Base-by-base conservation (phyloP, 2,329 filamentous ascomycete species). In the Aspergillus jensenii region DNA sequence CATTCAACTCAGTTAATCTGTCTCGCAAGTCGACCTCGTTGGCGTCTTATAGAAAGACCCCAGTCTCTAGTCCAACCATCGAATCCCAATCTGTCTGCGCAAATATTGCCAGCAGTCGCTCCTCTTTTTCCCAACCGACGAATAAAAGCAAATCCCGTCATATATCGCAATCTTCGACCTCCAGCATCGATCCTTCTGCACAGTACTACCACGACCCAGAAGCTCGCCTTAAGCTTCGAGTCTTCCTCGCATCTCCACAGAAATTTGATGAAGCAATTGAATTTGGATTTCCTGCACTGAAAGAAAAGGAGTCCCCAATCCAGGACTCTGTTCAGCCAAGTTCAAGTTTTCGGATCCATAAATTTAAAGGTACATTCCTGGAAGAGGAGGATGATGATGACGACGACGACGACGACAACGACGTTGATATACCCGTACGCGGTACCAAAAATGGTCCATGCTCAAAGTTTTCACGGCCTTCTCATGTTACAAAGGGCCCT, bases 231-330 rank as follows among this genome's bases (percentile, higher is more conserved):
- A 96, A 96, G 75, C 80, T 98, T 19, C 87, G 92, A 12, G 87
- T 91, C 6, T 96, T 93, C 68, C 84, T 96, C 19, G 90, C 90
- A 7, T 96, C 92, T 1, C 90, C 93, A 1, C 90, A 96, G 65
- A 96, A 96, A 71, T 98, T 98, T 66, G 93, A 98, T 71, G 93
- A 98, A 75, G 92, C 91, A 1, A 85, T 98, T 52, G 90, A 96
- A 71, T 97, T 96, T 74, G 93, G 93, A 0, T 98, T 97, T 67
- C 91, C 92, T 0, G 71, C 78, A 4, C 59, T 78, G 58, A 68
- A 78, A 57, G 60, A 72, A 52, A 74, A 74, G 49, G 68, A 74
- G 15, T 69, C 67, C 31, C 37, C 62, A 14, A 53, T 55, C 2
- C 64, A 59, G 3, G 52, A 65, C 17, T 58, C 57, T 4, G 21